Evolutionary conservation across 2,329 filamentous ascomycete species (phyloP).

Genomic region (Chalaropsis ovoidea): DNA sequence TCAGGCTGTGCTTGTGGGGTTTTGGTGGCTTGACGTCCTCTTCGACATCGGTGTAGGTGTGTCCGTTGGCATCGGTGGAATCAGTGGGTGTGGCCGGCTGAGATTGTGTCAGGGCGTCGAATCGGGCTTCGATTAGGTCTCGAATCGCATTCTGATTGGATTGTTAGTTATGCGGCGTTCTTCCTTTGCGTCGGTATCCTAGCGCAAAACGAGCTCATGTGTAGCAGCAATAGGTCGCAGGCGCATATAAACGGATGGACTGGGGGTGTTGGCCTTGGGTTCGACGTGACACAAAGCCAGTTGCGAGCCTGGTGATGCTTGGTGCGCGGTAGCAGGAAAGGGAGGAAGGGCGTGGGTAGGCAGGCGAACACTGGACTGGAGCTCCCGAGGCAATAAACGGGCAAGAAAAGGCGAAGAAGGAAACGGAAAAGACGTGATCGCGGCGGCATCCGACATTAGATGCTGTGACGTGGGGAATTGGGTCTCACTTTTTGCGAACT

Average conservation of each 20-base stretch:
- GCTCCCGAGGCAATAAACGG: background rate
- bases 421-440: background rate
- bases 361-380: background rate
- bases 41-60: constrained; percentile 26
- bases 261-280: background rate
- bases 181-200: background rate
- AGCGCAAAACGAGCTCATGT: background rate
- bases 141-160: constrained; percentile 55
- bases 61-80: constrained; percentile 33
- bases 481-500: constrained; percentile 46
- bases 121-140: constrained; percentile 60
- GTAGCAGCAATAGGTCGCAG: background rate
- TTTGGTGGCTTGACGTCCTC: constrained; percentile 31
- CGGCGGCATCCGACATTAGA: background rate
- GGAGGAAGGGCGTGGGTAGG: background rate
- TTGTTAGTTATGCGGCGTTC: background rate
- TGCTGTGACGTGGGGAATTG: constrained; percentile 13
- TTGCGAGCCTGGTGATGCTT: background rate
- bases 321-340: background rate
- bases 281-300: background rate
- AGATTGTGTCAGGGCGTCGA: constrained; percentile 55
- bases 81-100: constrained; percentile 32
- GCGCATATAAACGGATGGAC: background rate
- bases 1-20: constrained; percentile 28
- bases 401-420: background rate